Evolutionary conservation across 768 basidiomycete species (phyloP).

Genomic region (Mycena galericulata): DNA sequence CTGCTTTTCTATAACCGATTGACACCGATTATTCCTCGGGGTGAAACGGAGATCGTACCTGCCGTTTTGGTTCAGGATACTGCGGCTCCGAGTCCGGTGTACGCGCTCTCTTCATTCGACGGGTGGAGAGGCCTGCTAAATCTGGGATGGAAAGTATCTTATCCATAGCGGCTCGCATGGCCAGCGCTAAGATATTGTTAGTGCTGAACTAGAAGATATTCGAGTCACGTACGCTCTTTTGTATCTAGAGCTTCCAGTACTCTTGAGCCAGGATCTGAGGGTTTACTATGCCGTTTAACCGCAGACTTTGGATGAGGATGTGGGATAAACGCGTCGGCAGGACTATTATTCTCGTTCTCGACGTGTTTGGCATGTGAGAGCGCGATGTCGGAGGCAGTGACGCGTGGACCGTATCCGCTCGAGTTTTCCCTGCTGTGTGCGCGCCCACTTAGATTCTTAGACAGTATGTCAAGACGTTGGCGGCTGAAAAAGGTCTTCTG

Average conservation of each 20-base stretch:
- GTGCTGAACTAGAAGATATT: neutral
- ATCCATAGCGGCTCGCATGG: conserved; percentile 52
- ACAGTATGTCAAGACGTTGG: conserved; percentile 66
- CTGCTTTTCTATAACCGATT: conserved; percentile 6
- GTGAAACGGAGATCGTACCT: neutral
- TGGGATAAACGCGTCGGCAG: neutral
- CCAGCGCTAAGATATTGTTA: conserved; percentile 43
- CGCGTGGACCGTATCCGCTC: conserved; percentile 25
- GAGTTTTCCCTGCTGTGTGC: neutral
- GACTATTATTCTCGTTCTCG: neutral
- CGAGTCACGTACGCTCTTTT: conserved; percentile 54
- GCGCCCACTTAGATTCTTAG: conserved; percentile 51
- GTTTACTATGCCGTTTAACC: too few species aligned
- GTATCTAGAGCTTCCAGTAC: conserved; percentile 57
- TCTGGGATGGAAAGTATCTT: conserved; percentile 58
- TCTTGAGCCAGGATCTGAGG: too few species aligned
- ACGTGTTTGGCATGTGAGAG: conserved; percentile 38
- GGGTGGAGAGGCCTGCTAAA: conserved; percentile 53
- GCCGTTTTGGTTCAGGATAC: conserved; percentile 10
- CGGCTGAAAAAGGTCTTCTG: conserved; percentile 74
- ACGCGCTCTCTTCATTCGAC: conserved; percentile 13
- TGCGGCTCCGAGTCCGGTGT: neutral
- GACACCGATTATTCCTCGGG: neutral
- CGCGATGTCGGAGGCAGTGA: conserved; percentile 31
- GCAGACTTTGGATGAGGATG: too few species aligned